A percentile compares a stretch with the other conserved stretches of the same genome.
phyloP scores from a whole-genome alignment of 2,329 filamentous ascomycete species.

The Triangularia verruculosa region DNA sequence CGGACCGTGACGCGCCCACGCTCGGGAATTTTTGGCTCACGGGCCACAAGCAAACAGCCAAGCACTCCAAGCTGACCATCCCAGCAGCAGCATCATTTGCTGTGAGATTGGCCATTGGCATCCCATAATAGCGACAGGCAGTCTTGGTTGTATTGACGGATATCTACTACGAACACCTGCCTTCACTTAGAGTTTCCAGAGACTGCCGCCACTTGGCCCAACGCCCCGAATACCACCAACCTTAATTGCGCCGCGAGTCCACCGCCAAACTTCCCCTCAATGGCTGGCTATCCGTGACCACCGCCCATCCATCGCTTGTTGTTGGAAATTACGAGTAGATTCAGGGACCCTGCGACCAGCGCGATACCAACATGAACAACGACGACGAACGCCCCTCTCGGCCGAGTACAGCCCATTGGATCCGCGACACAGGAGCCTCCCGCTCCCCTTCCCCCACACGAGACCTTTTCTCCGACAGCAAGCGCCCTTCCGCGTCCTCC shows the following conservation, averaged over 20 bases:
- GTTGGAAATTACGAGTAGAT: neutral
- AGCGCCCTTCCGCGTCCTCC: conserved; percentile 11
- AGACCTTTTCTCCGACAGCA: conserved; percentile 21
- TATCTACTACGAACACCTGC: neutral
- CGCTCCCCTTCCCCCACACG: conserved; percentile 21
- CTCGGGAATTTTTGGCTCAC: conserved; percentile 10
- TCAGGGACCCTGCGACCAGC: neutral
- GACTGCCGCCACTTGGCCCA: neutral
- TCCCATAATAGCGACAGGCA: neutral
- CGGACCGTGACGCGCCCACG: conserved; percentile 18
- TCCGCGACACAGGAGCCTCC: conserved; percentile 16
- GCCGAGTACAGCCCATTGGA: conserved; percentile 24
- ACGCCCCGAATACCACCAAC: neutral
- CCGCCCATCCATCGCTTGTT: neutral
- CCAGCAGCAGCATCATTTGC: neutral
- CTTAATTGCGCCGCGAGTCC: neutral
- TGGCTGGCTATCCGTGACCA: neutral
- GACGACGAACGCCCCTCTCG: conserved; percentile 31
- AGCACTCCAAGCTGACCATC: conserved; percentile 11
- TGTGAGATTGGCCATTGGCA: neutral
- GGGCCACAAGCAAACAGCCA: neutral
- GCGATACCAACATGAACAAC: conserved; percentile 32
- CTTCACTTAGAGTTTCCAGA: neutral
- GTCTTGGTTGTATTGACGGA: neutral
- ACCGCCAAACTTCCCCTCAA: neutral